A percentile compares a stretch with the other conserved stretches of the same genome.
phyloP scores from a whole-genome alignment of 352 stramenopile species.

The Phytophthora megakarya region DNA sequence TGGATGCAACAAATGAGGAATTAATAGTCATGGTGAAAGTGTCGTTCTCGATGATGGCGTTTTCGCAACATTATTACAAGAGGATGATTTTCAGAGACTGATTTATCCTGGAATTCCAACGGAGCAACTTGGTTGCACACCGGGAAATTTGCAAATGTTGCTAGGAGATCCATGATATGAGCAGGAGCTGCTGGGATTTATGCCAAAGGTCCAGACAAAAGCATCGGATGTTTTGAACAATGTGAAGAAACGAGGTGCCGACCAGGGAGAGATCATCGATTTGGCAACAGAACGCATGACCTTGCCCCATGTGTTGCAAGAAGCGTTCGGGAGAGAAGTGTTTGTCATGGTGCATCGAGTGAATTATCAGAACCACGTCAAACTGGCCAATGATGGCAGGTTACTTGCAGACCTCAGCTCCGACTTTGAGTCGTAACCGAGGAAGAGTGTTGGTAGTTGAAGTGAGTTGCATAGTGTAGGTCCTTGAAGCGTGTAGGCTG shows the following conservation, averaged over 20 bases:
- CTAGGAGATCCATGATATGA: conserved; percentile 85
- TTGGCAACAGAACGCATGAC: conserved; percentile 64
- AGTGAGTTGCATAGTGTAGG: too few species aligned
- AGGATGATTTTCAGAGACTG: conserved; percentile 74
- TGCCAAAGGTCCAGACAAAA: conserved; percentile 84
- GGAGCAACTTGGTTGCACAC: conserved; percentile 68
- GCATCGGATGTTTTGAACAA: conserved; percentile 76
- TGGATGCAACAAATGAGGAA: conserved; percentile 55
- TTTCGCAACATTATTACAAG: conserved; percentile 74
- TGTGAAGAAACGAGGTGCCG: conserved; percentile 77
- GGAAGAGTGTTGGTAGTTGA: too few species aligned
- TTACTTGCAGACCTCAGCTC: conserved; percentile 61
- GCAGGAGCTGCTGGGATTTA: conserved; percentile 71
- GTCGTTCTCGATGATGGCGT: conserved; percentile 81
- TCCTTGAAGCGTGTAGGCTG: too few species aligned
- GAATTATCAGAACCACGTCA: conserved; percentile 80
- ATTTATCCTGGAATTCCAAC: conserved; percentile 80
- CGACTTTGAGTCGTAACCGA: too few species aligned
- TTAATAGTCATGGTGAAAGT: conserved; percentile 58
- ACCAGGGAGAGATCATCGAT: conserved; percentile 84
- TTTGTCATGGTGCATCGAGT: conserved; percentile 85
- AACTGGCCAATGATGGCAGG: conserved; percentile 68
- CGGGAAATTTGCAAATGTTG: conserved; percentile 74
- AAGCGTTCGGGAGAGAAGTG: conserved; percentile 85
- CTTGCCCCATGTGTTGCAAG: conserved; percentile 78